Evolutionary conservation across 768 basidiomycete genomes (phyloP).

Genomic region (Sporobolomyces phaffii): DNA sequence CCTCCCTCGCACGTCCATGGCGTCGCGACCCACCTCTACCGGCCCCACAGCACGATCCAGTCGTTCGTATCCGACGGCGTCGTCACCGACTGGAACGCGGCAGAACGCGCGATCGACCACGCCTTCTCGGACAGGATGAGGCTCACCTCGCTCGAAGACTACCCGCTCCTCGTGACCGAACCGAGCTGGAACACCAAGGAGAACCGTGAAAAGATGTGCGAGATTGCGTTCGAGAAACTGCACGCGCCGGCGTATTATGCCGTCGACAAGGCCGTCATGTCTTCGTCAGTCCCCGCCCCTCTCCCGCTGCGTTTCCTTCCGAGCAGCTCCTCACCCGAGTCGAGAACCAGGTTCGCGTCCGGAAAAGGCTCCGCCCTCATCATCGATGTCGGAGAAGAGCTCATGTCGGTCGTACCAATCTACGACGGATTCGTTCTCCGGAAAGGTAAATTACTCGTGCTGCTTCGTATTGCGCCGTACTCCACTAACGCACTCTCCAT

Average conservation of each 20-base stretch:
- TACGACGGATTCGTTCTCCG: constrained; percentile 95
- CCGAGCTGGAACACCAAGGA: constrained; percentile 90
- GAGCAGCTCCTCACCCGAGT: too few relatives aligned
- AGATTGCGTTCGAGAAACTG: constrained; percentile 97
- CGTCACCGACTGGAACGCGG: constrained; percentile 64
- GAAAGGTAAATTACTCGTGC: constrained; percentile 70
- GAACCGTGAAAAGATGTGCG: constrained; percentile 90
- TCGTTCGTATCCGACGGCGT: constrained; percentile 80
- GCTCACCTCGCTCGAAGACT: constrained; percentile 52
- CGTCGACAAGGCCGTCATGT: constrained; percentile 86
- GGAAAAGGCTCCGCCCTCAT: constrained; percentile 97
- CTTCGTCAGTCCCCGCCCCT: constrained; percentile 59
- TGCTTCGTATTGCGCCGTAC: too few relatives aligned
- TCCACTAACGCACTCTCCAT: neutral
- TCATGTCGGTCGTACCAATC: constrained; percentile 86
- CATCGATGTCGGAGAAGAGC: constrained; percentile 82
- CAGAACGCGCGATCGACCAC: constrained; percentile 65
- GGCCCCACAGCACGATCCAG: constrained; percentile 76
- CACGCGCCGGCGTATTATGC: constrained; percentile 92
- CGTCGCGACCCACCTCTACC: constrained; percentile 81
- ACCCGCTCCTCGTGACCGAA: constrained; percentile 88
- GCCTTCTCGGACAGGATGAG: constrained; percentile 51
- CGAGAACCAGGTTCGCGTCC: constrained; percentile 69
- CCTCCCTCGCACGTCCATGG: constrained; percentile 46
- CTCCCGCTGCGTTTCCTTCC: neutral